These are phyloP conservation scores for Mercurialis annua DNA, from an alignment of 345 rosid species.

Conservation along the genomic window DNA sequence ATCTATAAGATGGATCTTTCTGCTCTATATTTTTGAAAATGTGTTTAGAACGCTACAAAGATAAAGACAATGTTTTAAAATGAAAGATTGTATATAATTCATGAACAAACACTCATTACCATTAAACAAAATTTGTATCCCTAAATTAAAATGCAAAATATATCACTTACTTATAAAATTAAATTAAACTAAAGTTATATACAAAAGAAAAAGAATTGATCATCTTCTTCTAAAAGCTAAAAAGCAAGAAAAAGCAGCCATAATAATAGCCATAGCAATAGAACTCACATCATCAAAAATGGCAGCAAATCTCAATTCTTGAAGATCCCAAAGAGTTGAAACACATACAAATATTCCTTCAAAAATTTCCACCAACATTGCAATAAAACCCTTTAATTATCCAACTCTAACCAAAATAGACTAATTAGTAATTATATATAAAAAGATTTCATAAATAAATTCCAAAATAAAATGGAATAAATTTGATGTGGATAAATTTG, in stretches of 20 bases:
- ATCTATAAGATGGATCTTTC: no score
- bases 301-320: conserved; percentile 44
- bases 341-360: conserved; percentile 36
- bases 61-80: no score
- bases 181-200: not conserved
- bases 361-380: conserved; percentile 28
- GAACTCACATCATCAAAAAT: conserved; percentile 42
- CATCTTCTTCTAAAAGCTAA: conserved; percentile 24
- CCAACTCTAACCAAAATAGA: not conserved
- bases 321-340: conserved; percentile 57
- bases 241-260: conserved; percentile 44
- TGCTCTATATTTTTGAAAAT: no score
- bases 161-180: no score
- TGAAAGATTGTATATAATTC: no score
- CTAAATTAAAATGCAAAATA: no score
- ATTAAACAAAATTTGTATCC: no score
- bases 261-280: conserved; percentile 29
- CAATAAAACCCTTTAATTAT: conserved; percentile 28
- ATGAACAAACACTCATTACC: no score
- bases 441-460: not conserved
- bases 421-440: not conserved
- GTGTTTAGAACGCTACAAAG: no score
- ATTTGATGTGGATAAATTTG: no score
- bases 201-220: not conserved
- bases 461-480: not conserved